A percentile compares a stretch with the other conserved stretches of the same genome.
phyloP scores from a whole-genome alignment of 805 yeast species.

The Myxozyma sirexii region DNA sequence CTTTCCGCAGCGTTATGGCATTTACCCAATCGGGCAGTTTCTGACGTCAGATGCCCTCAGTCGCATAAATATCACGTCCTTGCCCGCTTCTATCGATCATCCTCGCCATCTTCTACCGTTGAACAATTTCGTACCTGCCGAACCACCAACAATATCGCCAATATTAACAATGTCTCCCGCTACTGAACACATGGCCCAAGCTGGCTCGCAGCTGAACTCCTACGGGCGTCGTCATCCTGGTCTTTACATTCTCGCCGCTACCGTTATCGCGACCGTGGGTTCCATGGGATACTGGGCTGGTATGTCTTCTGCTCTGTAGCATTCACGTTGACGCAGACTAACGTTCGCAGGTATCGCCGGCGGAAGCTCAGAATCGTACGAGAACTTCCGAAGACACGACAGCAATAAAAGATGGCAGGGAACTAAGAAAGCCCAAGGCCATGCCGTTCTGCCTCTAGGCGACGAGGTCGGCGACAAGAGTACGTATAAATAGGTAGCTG shows the following conservation, averaged over 20 bases:
- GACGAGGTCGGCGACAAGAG: neutral
- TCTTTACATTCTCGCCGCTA: constrained; percentile 21
- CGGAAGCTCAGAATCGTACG: constrained; percentile 13
- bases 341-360: constrained; percentile 8
- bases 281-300: constrained; percentile 31
- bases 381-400: neutral
- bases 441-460: neutral
- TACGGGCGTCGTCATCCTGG: constrained; percentile 30
- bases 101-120: no score
- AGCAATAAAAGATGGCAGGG: neutral
- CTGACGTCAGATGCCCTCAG: no score
- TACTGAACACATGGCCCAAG: neutral
- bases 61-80: no score
- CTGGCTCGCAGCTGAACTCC: constrained; percentile 10
- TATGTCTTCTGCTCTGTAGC: neutral
- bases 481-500: no score
- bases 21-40: no score
- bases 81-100: no score
- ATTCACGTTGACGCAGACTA: neutral
- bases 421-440: neutral
- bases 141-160: neutral
- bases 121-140: neutral
- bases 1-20: no score
- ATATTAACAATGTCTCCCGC: constrained; percentile 8
- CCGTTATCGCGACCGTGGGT: constrained; percentile 13